Evolutionary conservation across 163 green algal species (phyloP), one percentile per base, ranked within the genome.

Genomic region (Scenedesmus sp.): DNA sequence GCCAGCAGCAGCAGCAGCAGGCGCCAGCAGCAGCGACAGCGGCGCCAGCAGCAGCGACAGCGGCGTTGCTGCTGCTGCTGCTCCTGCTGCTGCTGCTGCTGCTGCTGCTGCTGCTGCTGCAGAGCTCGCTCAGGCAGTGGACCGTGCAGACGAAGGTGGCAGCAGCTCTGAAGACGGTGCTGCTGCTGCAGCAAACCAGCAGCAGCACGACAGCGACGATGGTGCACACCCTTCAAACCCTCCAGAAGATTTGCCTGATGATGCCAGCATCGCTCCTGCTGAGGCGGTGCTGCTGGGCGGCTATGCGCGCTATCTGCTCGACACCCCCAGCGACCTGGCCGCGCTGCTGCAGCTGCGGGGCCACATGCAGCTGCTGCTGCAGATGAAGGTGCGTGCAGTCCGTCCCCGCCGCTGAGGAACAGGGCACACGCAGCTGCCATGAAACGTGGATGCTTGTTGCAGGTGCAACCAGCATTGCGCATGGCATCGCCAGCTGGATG

Each of bases 281-380:
- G 9, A 59, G 61, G 84, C 35, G 40, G 26, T 65, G 42, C 65
- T 81, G 61, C n/a, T 89, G 61, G 61, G 46, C 18, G 59, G 84
- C 33, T 53, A 42, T 44, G 42, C 37, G 13, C 16, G 51, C 4
- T 88, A 79, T 53, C 1, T 84, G n/a, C 15, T 89, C 18, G 26
- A 26, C 7, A 10, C 33, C 33, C 42, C 84, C 56, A n/a, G 24
- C 40, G 49, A 86, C 80, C 49, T 86, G 22, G 80, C 44, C 3
- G 80, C 80, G 0, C 30, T 89, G 15, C 61, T 89, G 70, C 65
- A 83, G 85, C 61, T 89, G 20, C 85, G 85, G n/a, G 40, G 37
- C 37, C 85, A 89, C 78, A n/a, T 91, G 87, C 87, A 91, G 87
- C 76, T 81, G 87, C 87, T 91, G 33, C 78, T 91, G 85, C 61